Conservation (phyloP, 2,329 filamentous ascomycete species). For the Fusarium coffeatum region DNA sequence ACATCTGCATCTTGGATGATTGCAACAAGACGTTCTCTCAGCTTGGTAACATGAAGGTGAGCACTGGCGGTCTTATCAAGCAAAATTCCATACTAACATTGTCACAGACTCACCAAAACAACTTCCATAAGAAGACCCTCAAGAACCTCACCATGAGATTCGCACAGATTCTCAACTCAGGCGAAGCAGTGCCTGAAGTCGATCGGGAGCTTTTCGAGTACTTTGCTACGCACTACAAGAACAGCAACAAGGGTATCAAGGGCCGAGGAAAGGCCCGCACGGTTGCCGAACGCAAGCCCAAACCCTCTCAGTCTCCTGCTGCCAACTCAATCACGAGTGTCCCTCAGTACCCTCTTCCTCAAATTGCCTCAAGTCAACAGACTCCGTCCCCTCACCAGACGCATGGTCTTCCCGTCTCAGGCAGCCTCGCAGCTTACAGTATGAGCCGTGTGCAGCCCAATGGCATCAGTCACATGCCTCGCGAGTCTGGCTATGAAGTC, state of each 20-base stretch:
- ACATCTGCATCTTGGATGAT: conserved; percentile 81
- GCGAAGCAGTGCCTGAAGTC: conserved; percentile 65
- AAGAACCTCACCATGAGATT: conserved; percentile 77
- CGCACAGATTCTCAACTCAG: conserved; percentile 67
- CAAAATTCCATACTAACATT: conserved; percentile 7
- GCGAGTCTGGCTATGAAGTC: conserved; percentile 56
- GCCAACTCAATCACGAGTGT: conserved; percentile 23
- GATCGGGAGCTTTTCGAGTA: conserved; percentile 87
- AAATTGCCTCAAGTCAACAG: conserved; percentile 43
- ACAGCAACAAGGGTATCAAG: conserved; percentile 98
- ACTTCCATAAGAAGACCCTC: conserved; percentile 85
- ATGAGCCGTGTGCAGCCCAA: conserved; percentile 46
- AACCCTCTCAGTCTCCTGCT: conserved; percentile 44
- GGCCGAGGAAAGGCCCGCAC: conserved; percentile 88
- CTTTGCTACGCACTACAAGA: conserved; percentile 91
- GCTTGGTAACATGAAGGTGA: conserved; percentile 89
- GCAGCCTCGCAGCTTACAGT: conserved; percentile 50
- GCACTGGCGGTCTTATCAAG: conserved; percentile 12
- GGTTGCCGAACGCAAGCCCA: conserved; percentile 58
- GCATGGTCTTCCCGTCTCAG: conserved; percentile 46
- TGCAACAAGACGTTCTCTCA: conserved; percentile 92
- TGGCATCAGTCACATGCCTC: conserved; percentile 46
- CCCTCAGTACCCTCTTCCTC: conserved; percentile 44
- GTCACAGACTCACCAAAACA: conserved; percentile 86
- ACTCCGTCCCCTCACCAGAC: conserved; percentile 34